These are phyloP conservation scores for Fusarium liriodendri DNA, from an alignment of 2,329 filamentous ascomycete genomes.

Conservation along the genomic window DNA sequence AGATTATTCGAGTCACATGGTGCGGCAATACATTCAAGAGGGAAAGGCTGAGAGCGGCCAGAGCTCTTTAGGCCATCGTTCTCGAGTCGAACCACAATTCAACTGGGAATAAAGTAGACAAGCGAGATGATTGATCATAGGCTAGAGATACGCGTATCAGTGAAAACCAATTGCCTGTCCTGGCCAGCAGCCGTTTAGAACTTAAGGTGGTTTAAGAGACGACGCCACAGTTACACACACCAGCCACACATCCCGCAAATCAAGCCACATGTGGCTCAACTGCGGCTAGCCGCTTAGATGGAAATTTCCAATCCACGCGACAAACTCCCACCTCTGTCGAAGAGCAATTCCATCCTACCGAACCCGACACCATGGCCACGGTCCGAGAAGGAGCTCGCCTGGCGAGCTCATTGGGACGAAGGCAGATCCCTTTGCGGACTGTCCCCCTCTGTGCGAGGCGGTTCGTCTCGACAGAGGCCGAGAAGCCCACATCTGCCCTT, in stretches of 20 bases:
- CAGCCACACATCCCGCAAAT: not conserved
- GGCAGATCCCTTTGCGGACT: slow-evolving; percentile 42
- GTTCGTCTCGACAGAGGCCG: slow-evolving; percentile 60
- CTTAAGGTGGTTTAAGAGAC: not conserved
- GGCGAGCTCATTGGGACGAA: slow-evolving; percentile 47
- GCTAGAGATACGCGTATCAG: not conserved
- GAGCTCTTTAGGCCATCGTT: not conserved
- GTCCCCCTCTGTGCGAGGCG: slow-evolving; percentile 47
- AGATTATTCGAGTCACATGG: slow-evolving; percentile 15
- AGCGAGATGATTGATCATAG: not conserved
- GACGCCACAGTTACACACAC: not conserved
- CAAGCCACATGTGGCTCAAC: slow-evolving; percentile 6
- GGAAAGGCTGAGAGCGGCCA: not conserved
- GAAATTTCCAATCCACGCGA: slow-evolving; percentile 50
- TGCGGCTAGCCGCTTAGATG: slow-evolving; percentile 39
- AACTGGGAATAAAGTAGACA: not conserved
- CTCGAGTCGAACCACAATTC: not conserved
- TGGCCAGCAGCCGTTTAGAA: not conserved
- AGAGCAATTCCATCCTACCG: slow-evolving; percentile 21
- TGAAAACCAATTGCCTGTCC: not conserved
- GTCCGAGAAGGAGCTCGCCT: slow-evolving; percentile 55
- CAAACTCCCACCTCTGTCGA: slow-evolving; percentile 37
- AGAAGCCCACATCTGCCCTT: slow-evolving; percentile 50
- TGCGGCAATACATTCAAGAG: not conserved
- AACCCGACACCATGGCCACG: slow-evolving; percentile 52